Base-by-base conservation (phyloP, 1,284 basidiomycete genomes). In the Stereum hirsutum region DNA sequence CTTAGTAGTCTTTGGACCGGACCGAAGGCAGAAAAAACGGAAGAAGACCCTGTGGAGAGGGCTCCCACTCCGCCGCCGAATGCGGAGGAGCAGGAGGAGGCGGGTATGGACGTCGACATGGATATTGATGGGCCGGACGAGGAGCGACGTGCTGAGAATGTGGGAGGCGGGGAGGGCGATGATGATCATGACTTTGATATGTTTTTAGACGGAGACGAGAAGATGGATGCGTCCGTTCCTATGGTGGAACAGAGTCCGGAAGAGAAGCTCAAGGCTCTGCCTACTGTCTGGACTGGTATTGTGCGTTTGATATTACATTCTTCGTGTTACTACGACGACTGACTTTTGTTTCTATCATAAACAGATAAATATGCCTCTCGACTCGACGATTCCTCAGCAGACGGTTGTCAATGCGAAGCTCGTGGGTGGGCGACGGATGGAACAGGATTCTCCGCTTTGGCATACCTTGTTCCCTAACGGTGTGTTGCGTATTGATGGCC, bases 151-250 rank as follows among this genome's bases (percentile, higher is more conserved):
- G 50, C 54, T n/a, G 58, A 60, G 14, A 58, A 59, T 31, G 74
- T 69, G 47, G 56, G 66, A 20, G 65, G 44, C 14, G 54, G 70
- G 3, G 58, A 59, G 31, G 74, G 69, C 46, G 71, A 78, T 5
- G 75, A 81, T 38, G 83, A 88, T 58, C 71, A 76, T 46, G 87
- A 87, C 57, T 88, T 89, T 54, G 87, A 89, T 50, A 86, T 88
- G 78, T 83, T 89, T 54, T 59, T 89, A 36, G 75, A 72, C 49
- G 72, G 71, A 17, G 62, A 70, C 26, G 45, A 52, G 57, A 43
- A 46, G 20, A 41, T 33, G 21, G 51, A 43, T 5, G 38, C 25
- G 17, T 46, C 54, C 6, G 52, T 58, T 37, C 44, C 46, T 41
- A 42, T 31, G 35, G 24, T 39, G 17, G 8, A 15, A 35, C 42